Conservation (phyloP, 148 eudicot species). For the Polygonum aviculare region DNA sequence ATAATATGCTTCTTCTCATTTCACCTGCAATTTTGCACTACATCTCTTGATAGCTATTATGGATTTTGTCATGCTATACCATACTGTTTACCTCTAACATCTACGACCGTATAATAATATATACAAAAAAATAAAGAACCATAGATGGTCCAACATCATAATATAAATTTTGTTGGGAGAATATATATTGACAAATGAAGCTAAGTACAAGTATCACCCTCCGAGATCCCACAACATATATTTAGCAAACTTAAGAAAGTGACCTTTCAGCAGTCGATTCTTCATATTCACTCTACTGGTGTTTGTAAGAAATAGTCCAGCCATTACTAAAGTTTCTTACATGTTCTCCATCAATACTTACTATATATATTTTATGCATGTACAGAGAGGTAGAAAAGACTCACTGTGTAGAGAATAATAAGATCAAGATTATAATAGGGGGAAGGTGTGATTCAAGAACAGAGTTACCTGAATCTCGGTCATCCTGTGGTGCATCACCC, state of each 20-base stretch:
- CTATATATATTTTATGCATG: background rate
- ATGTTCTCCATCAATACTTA: background rate
- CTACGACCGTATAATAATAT: no score
- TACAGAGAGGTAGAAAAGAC: background rate
- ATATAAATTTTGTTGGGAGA: background rate
- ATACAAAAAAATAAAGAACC: background rate
- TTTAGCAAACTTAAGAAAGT: background rate
- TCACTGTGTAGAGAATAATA: background rate
- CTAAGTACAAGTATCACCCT: background rate
- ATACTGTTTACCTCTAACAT: background rate
- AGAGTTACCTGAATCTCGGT: slow-evolving; percentile 31
- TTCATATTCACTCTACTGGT: background rate
- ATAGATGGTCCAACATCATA: no score
- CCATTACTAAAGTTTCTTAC: background rate
- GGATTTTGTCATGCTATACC: background rate
- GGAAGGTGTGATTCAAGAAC: background rate
- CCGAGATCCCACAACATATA: background rate
- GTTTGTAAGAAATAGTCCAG: background rate
- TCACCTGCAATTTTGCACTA: no score
- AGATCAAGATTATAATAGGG: background rate
- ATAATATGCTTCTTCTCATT: no score
- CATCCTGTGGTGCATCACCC: slow-evolving; percentile 30
- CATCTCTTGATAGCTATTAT: no score
- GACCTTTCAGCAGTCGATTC: background rate
- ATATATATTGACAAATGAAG: background rate